phyloP scores from a whole-genome alignment of 257 asterid genomes.

The Dorcoceras hygrometricum region DNA sequence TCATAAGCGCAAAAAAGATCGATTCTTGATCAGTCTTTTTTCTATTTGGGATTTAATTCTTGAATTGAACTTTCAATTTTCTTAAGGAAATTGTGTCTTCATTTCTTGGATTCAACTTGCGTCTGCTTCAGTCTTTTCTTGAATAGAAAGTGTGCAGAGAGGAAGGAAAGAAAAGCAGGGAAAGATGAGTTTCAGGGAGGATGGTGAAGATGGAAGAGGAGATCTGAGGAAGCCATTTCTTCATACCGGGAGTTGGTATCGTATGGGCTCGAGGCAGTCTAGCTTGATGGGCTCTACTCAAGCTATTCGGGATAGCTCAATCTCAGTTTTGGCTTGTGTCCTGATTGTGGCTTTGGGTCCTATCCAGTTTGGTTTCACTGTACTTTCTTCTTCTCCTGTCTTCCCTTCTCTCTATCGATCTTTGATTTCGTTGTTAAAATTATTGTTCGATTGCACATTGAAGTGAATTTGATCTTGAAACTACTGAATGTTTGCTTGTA shows the following conservation, averaged over 20 bases:
- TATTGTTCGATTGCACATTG: constrained; percentile 23
- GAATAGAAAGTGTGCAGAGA: neutral
- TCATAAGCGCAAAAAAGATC: neutral
- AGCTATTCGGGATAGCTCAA: constrained; percentile 44
- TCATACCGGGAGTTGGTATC: constrained; percentile 69
- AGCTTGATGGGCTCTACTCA: constrained; percentile 58
- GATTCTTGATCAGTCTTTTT: neutral
- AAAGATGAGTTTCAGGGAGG: constrained; percentile 88
- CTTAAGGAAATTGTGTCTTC: too few species aligned
- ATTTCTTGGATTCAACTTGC: constrained; percentile 18
- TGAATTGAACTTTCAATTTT: neutral
- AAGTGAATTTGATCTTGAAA: constrained; percentile 9
- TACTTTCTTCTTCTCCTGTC: constrained; percentile 24
- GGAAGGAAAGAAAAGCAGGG: neutral
- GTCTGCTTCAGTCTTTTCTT: too few species aligned
- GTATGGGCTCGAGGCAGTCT: constrained; percentile 64
- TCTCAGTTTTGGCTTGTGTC: constrained; percentile 61
- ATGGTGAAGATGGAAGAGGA: constrained; percentile 57
- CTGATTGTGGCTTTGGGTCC: constrained; percentile 67
- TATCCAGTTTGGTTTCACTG: constrained; percentile 69
- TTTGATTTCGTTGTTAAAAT: neutral
- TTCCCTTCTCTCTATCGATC: constrained; percentile 1
- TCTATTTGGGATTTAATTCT: neutral
- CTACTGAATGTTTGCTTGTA: constrained; percentile 10
- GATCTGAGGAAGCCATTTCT: constrained; percentile 60